Evolutionary conservation across 306 rosid species (phyloP).

Genomic region (Ammopiptanthus mongolicus): DNA sequence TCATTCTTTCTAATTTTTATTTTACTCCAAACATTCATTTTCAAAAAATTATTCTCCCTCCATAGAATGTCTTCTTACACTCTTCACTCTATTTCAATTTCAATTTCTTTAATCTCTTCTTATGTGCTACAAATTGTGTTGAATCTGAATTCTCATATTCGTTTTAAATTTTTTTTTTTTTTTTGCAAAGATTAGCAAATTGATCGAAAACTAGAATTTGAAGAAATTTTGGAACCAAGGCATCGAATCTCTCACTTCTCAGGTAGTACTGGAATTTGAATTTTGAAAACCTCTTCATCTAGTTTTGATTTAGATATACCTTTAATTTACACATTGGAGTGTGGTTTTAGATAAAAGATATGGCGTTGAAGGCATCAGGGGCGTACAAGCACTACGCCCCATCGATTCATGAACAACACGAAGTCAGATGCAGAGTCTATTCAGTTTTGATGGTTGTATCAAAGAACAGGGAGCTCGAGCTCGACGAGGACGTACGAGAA

Average conservation of each 20-base stretch:
- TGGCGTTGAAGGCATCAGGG: constrained; percentile 94
- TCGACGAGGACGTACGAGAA: constrained; percentile 81
- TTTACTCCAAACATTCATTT: not conserved
- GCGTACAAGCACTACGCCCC: constrained; percentile 77
- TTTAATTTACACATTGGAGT: not conserved
- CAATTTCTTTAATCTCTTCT: not conserved
- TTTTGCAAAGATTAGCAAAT: not conserved
- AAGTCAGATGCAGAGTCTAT: constrained; percentile 77
- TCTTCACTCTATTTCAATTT: not conserved
- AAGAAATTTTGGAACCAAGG: constrained; percentile 71
- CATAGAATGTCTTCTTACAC: not conserved
- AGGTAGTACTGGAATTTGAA: constrained; percentile 31
- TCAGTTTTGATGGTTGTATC: constrained; percentile 66
- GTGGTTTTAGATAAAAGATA: constrained; percentile 62
- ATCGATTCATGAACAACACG: constrained; percentile 27
- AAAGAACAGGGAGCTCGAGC: constrained; percentile 73
- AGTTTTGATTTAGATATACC: not conserved
- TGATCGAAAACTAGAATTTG: constrained; percentile 30
- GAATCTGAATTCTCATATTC: not conserved
- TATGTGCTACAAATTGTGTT: too few relatives aligned
- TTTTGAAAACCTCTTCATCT: not conserved
- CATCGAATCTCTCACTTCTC: constrained; percentile 72
- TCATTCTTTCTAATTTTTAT: not conserved
- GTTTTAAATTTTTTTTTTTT: not conserved
- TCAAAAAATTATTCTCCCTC: not conserved